A percentile compares a stretch with the other conserved stretches of the same genome.
These are phyloP conservation scores for Trichomonascus vanleenenianus DNA, from an alignment of 805 yeast species.

Conservation along the genomic window DNA sequence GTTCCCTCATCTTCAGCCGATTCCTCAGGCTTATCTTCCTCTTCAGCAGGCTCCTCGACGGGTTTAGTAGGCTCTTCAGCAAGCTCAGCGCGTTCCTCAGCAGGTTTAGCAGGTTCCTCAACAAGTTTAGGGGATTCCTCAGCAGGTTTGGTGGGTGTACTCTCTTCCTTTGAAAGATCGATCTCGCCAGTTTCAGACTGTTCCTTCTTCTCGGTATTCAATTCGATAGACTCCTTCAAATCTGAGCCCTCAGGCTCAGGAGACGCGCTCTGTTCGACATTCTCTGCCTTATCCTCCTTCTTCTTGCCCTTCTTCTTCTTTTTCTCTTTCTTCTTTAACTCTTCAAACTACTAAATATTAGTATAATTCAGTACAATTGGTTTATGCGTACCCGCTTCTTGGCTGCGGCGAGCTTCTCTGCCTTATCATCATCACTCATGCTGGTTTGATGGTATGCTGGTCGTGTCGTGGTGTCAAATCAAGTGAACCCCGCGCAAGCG, in stretches of 20 bases:
- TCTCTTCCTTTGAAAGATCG: constrained; percentile 1
- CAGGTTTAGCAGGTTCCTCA: constrained; percentile 8
- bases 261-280: background rate
- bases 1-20: constrained; percentile 9
- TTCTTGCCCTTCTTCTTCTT: constrained; percentile 44
- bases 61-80: constrained; percentile 14
- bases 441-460: too few species aligned
- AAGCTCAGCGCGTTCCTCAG: constrained; percentile 14
- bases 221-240: too few species aligned
- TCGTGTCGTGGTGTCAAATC: background rate
- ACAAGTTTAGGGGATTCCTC: too few species aligned
- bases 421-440: constrained; percentile 31
- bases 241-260: background rate
- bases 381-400: constrained; percentile 59
- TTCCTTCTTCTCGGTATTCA: too few species aligned
- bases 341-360: constrained; percentile 40
- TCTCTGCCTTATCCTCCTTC: constrained; percentile 20
- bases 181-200: too few species aligned
- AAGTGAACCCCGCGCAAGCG: background rate
- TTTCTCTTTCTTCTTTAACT: constrained; percentile 51
- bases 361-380: constrained; percentile 13
- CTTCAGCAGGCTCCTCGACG: constrained; percentile 8
- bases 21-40: constrained; percentile 7
- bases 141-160: constrained; percentile 4
- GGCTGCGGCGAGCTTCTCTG: constrained; percentile 65